Base-by-base conservation (phyloP, 2,329 filamentous ascomycete genomes). In the Fusarium denticulatum region DNA sequence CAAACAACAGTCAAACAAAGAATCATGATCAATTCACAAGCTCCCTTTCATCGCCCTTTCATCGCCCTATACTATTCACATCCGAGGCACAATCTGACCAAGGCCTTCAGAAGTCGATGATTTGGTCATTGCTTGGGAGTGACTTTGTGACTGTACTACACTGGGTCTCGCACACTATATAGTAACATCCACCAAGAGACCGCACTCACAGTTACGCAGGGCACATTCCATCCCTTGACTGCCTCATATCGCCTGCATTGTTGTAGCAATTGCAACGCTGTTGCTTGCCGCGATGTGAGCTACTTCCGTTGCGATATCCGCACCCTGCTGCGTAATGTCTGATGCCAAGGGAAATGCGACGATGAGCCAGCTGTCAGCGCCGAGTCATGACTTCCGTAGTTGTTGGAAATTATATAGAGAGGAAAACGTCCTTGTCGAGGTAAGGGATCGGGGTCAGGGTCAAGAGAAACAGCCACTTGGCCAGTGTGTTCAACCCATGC, bases 321-420 rank as follows among this genome's bases (percentile, higher is more conserved):
- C 10, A 18, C 15, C n/a, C 15, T 24, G 6, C 5, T 24, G n/a
- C n/a, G 10, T 18, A 3, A 18, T 8, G 4, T 0, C 7, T 24
- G 10, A 24, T 10, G 10, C 5, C 5, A 18, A 8, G 11, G n/a
- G 1, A 8, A 7, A 18, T 24, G 3, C 11, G 10, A 24, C 10
- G 0, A 43, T 3, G 6, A 43, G 3, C 16, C n/a, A 26, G n/a
- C 3, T 43, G 0, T n/a, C 0, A 22, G 14, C 3, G 15, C 3
- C 3, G 5, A 18, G 8, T 18, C 15, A 18, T 18, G n/a, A 13
- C n/a, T 24, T 9, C 16, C 4, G 7, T 24, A 12, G 0, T 24
- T 11, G 0, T 13, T 8, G 7, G 15, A 8, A 18, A 7, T 43
- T 43, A 16, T 24, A 12, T 8, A 18, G 5, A 24, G n/a, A 43